Base-by-base conservation (phyloP, 306 rosid species). In the Begonia loranthoides region DNA sequence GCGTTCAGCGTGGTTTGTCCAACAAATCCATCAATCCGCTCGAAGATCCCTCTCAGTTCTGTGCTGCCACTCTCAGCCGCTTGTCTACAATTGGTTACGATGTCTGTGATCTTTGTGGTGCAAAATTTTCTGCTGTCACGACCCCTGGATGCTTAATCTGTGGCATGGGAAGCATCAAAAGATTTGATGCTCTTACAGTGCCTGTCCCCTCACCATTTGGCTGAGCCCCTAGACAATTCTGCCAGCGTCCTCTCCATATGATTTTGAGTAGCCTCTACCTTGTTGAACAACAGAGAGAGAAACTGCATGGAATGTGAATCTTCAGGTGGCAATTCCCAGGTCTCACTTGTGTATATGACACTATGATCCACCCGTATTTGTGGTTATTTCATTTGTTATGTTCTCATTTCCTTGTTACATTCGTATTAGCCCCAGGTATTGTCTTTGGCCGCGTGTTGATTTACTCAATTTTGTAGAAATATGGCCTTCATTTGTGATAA, bases 71-170 rank as follows among this genome's bases (percentile, higher is more conserved):
- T 12, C 87, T 86, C 45, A 83, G 99, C 76, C 87, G 99, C 55
- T 68, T 90, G 48, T 82, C 99, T 4, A 86, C 99, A 17, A 90
- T 90, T 41, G 99, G 99, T 44, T 86, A 90, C 55, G 99, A 90
- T 73, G 88, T 90, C n/a, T 90, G 95, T 51, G 95, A 90, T 75
- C 92, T 82, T 40, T 90, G 99, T 33, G 99, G 99, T 34, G 84
- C 99, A 51, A 90, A 86, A 68, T 90, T 90, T 73, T 90, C 95
- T 0, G 94, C 94, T 15, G 82, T 90, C 47, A 44, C 72, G 11
- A 41, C 94, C 15, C 92, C 94, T 9, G 99, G 95, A 69, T 90
- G 99, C 79, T 78, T 80, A 52, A 76, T 86, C 46, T 90, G 99
- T 49, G 99, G 99, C 50, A 86, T 90, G 95, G 99, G 99, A 71